A percentile compares a stretch with the other conserved stretches of the same genome.
Conservation (phyloP, 768 basidiomycete genomes). For the Daedalea quercina region DNA sequence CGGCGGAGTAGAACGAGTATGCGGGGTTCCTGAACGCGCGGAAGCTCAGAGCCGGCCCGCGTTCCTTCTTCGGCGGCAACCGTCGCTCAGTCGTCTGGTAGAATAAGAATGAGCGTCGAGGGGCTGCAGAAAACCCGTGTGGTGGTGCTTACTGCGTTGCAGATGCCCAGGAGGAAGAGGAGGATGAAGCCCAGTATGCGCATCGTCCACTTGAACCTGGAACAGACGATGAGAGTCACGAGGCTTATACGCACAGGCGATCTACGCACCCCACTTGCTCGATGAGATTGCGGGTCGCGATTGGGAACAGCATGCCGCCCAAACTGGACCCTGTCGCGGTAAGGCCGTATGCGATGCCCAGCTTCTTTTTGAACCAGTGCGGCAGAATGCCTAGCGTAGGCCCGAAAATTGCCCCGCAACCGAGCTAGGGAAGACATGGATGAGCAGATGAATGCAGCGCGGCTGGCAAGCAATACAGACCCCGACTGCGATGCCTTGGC, state of each 20-base stretch:
- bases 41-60: slow-evolving; percentile 60
- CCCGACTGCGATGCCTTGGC: slow-evolving; percentile 64
- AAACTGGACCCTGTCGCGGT: slow-evolving; percentile 60
- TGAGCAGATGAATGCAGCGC: neutral
- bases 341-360: slow-evolving; percentile 53
- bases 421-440: slow-evolving; percentile 13
- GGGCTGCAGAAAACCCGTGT: no score
- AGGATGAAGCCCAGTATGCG: slow-evolving; percentile 63
- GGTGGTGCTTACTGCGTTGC: slow-evolving; percentile 17
- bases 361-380: slow-evolving; percentile 66
- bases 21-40: slow-evolving; percentile 42
- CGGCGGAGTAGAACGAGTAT: slow-evolving; percentile 52
- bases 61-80: slow-evolving; percentile 44
- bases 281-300: slow-evolving; percentile 50
- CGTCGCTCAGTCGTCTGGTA: slow-evolving; percentile 31
- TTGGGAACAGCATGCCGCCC: slow-evolving; percentile 66
- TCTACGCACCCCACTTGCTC: slow-evolving; percentile 43
- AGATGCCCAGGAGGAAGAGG: slow-evolving; percentile 31
- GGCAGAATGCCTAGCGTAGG: slow-evolving; percentile 52
- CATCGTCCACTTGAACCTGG: slow-evolving; percentile 76
- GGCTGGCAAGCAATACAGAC: slow-evolving; percentile 29
- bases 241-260: neutral
- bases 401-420: slow-evolving; percentile 52
- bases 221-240: neutral
- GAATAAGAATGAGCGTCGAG: slow-evolving; percentile 10